A percentile compares a stretch with the other conserved stretches of the same genome.
Conservation (phyloP, 768 basidiomycete genomes). For the Tubosaeta sp. region DNA sequence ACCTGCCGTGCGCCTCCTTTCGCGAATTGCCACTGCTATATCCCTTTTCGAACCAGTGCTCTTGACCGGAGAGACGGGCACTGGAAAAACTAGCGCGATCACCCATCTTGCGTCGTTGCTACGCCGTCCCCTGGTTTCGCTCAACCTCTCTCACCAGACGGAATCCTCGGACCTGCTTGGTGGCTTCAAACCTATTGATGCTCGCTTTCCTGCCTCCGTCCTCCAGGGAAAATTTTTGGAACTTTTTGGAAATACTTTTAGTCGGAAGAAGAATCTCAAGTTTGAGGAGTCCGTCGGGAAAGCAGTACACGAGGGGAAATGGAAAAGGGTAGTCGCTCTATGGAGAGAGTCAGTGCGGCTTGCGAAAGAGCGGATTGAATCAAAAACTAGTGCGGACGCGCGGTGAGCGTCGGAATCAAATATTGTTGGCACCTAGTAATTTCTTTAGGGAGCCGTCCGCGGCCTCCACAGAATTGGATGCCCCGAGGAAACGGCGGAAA, state of each 20-base stretch:
- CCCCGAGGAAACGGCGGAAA: conserved; percentile 70
- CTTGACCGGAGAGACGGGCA: conserved; percentile 97
- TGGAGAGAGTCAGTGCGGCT: conserved; percentile 77
- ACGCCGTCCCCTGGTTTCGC: conserved; percentile 69
- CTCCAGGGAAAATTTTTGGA: conserved; percentile 73
- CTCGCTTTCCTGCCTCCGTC: conserved; percentile 66
- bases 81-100: conserved; percentile 92
- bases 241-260: conserved; percentile 84
- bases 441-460: conserved; percentile 15
- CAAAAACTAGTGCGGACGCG: conserved; percentile 27
- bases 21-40: conserved; percentile 72
- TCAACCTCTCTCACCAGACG: conserved; percentile 95
- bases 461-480: conserved; percentile 35
- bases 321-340: conserved; percentile 77
- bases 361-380: conserved; percentile 60
- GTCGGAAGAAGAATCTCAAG: conserved; percentile 81
- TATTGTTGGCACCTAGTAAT: not conserved
- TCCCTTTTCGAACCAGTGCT: conserved; percentile 78
- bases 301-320: conserved; percentile 77
- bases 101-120: conserved; percentile 83
- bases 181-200: conserved; percentile 94
- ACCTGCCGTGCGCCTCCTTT: conserved; percentile 75
- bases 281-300: conserved; percentile 80
- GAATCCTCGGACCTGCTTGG: conserved; percentile 93
- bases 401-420: conserved; percentile 16